Evolutionary conservation across 2,329 filamentous ascomycete genomes (phyloP), one percentile per base, ranked within the genome.

Genomic region (Fusarium protoensiforme): DNA sequence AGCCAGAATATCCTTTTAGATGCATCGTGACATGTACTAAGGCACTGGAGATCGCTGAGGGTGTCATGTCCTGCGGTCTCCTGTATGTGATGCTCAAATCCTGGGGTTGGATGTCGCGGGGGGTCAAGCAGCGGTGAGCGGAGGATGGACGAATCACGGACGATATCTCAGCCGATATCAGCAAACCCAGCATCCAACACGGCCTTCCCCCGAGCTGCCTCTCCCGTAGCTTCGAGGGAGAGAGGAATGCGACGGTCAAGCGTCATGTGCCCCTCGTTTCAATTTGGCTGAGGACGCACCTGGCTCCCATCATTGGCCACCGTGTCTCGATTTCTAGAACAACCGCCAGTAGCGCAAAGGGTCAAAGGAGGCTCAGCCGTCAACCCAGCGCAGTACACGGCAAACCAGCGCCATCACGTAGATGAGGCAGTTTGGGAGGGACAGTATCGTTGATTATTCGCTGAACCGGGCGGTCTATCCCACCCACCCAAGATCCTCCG

Each of bases 311-410:
- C 67, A 78, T 79, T 79, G 78, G 78, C 48, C 63, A 46, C 59
- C 31, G 66, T 58, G 51, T 60, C 61, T 70, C 57, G 73, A 79
- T 80, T 80, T 81, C 78, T 80, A 77, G 78, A 73, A 80, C 74
- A 81, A 76, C 79, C 80, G 80, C 80, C 77, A 71, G 78, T 80
- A 78, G 78, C 80, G 80, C 79, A 75, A 63, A 69, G 51, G 48
- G 62, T 68, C 60, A 63, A 67, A 77, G 60, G 72, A 78, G 72
- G 69, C 72, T 64, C 72, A 64, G 68, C 75, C 68, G 70, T 64
- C 58, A 62, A 73, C 68, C 67, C 62, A 72, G 62, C 36, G 63
- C 38, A 41, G 16, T 5, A 27, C 48, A 71, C 63, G 22, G 63
- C 43, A 70, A 75, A 68, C 63, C 64, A 64, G 38, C 46, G 57